These are phyloP conservation scores for Debaryomyces sp. DNA, from an alignment of 1,139 yeast species.

Conservation along the genomic window DNA sequence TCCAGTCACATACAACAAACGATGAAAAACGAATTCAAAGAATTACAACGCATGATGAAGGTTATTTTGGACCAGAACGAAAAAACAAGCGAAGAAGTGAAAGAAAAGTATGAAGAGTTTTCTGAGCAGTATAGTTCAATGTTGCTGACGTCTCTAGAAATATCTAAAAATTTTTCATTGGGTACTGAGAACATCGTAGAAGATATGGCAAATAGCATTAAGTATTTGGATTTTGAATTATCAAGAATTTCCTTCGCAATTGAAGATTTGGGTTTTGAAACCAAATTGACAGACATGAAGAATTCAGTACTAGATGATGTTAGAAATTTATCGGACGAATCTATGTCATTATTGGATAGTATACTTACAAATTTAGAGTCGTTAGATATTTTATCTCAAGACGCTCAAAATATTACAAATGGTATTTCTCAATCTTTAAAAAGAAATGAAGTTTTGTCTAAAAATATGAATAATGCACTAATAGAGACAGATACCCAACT, in stretches of 20 bases:
- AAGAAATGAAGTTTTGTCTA: conserved; percentile 5
- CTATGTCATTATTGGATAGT: conserved; percentile 2
- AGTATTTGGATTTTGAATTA: conserved; percentile 14
- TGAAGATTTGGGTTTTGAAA: conserved; percentile 8
- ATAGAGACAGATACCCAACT: conserved; percentile 4
- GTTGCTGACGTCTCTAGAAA: conserved; percentile 1
- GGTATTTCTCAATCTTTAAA: conserved; percentile 3
- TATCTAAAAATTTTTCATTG: conserved; percentile 6
- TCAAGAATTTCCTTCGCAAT: conserved; percentile 11
- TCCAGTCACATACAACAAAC: conserved; percentile 14
- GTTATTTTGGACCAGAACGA: conserved; percentile 8
- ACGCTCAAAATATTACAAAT: background rate
- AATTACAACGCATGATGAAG: conserved; percentile 15
- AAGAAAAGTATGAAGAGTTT: conserved; percentile 14
- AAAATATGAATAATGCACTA: conserved; percentile 2
- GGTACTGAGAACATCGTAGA: conserved; percentile 10
- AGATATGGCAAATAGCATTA: conserved; percentile 17
- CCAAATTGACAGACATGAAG: conserved; percentile 11
- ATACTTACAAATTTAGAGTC: conserved; percentile 9
- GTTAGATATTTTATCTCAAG: conserved; percentile 1
- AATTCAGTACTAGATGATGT: conserved; percentile 7
- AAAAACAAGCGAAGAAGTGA: conserved; percentile 13
- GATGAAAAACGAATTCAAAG: conserved; percentile 20
- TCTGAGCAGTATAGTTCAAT: conserved; percentile 13
- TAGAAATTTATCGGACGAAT: conserved; percentile 2